These are phyloP conservation scores for Croton laevigatus DNA, from an alignment of 441 rosid genomes.

Conservation along the genomic window DNA sequence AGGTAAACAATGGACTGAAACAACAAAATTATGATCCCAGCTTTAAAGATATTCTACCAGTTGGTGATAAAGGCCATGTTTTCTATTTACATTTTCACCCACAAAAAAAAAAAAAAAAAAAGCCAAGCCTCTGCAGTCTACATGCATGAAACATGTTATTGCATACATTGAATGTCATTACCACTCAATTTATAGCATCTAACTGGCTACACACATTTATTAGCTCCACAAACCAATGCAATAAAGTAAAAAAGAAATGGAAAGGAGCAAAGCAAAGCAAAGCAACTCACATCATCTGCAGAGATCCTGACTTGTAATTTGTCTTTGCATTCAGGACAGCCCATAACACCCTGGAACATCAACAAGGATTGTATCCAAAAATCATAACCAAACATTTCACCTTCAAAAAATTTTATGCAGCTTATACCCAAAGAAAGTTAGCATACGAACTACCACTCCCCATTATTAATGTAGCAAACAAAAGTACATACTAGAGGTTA, in stretches of 20 bases:
- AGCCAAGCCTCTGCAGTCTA: background rate
- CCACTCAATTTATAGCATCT: conserved; percentile 1
- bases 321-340: conserved; percentile 88
- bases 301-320: conserved; percentile 82
- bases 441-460: background rate
- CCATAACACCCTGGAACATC: conserved; percentile 76
- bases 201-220: background rate
- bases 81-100: conserved; percentile 1
- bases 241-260: background rate
- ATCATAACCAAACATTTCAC: conserved; percentile 20
- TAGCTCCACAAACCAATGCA: background rate
- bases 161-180: background rate
- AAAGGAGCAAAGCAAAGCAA: background rate
- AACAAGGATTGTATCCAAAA: conserved; percentile 21
- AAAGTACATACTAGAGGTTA: background rate
- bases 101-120: background rate
- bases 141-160: background rate
- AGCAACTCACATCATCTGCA: conserved; percentile 81
- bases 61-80: background rate
- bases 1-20: background rate
- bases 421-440: conserved; percentile 4
- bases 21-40: background rate
- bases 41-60: background rate
- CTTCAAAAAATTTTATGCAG: conserved; percentile 8
- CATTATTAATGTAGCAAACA: background rate